These are phyloP conservation scores for Diaporthe humulicola DNA, from an alignment of 2,329 filamentous ascomycete species.

Conservation along the genomic window DNA sequence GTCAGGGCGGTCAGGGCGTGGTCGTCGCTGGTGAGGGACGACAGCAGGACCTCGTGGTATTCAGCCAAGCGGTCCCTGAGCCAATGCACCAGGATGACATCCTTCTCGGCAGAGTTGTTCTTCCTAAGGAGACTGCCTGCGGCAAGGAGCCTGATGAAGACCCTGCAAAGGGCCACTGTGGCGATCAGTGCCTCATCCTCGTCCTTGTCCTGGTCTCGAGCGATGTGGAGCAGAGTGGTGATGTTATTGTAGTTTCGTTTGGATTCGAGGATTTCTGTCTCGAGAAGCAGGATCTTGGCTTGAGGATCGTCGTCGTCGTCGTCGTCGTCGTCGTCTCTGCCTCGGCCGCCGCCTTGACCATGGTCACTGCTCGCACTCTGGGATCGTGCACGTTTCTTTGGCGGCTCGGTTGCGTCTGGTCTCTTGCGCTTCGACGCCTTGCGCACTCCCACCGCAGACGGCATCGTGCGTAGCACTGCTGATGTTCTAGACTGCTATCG, in stretches of 20 bases:
- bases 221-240: conserved; percentile 74
- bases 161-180: conserved; percentile 84
- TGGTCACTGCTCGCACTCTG: conserved; percentile 52
- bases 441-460: conserved; percentile 43
- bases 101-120: conserved; percentile 77
- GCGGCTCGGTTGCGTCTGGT: conserved; percentile 55
- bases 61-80: conserved; percentile 80
- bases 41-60: conserved; percentile 74
- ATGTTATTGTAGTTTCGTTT: conserved; percentile 95
- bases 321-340: conserved; percentile 60
- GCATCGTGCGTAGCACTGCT: conserved; percentile 45
- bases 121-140: conserved; percentile 77
- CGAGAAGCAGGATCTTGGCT: conserved; percentile 79
- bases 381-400: conserved; percentile 66
- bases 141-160: conserved; percentile 86
- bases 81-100: conserved; percentile 82
- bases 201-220: conserved; percentile 63
- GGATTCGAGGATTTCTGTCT: conserved; percentile 86
- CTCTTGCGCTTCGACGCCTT: conserved; percentile 67
- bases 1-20: conserved; percentile 80
- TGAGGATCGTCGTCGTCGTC: conserved; percentile 65
- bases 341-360: too few species aligned
- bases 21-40: conserved; percentile 71
- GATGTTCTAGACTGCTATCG: not conserved
- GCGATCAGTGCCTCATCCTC: conserved; percentile 74